phyloP scores from a whole-genome alignment of 2,329 filamentous ascomycete genomes.

The Trichoderma gracile region DNA sequence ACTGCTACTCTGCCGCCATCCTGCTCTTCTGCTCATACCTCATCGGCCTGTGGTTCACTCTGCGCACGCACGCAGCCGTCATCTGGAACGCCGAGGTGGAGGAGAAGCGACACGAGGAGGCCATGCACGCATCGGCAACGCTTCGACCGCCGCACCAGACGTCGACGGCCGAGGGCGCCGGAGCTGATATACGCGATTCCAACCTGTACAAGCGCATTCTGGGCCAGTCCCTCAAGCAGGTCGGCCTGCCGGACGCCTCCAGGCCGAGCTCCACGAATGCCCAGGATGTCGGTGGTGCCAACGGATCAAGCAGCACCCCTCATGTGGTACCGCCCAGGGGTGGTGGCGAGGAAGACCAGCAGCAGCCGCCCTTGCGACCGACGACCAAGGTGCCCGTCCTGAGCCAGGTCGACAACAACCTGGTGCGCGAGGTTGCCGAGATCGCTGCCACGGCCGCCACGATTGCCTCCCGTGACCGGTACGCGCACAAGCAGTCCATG shows the following conservation, averaged over 20 bases:
- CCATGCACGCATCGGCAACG: conserved; percentile 37
- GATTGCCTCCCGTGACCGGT: conserved; percentile 74
- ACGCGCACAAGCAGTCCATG: conserved; percentile 43
- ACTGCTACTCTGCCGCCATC: conserved; percentile 83
- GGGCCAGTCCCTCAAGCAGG: conserved; percentile 83
- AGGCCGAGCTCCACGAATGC: conserved; percentile 43
- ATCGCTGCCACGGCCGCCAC: conserved; percentile 90
- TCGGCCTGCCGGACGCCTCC: conserved; percentile 60
- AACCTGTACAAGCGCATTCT: conserved; percentile 91
- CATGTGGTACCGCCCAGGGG: conserved; percentile 74
- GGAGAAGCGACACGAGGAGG: conserved; percentile 69
- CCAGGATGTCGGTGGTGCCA: conserved; percentile 39
- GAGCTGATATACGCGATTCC: conserved; percentile 77
- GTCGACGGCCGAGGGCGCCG: conserved; percentile 49
- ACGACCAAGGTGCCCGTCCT: conserved; percentile 62
- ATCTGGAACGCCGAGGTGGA: conserved; percentile 90
- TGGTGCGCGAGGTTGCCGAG: conserved; percentile 87
- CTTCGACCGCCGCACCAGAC: conserved; percentile 41
- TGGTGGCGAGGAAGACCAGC: conserved; percentile 45
- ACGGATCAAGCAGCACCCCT: conserved; percentile 55
- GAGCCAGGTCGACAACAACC: conserved; percentile 77
- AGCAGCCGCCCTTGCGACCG: conserved; percentile 36
- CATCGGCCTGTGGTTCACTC: conserved; percentile 91
- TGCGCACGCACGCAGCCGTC: conserved; percentile 91
- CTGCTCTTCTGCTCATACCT: conserved; percentile 90